Base-by-base conservation (phyloP, 805 yeast species). In the Lipomyces spencermartinsiae region DNA sequence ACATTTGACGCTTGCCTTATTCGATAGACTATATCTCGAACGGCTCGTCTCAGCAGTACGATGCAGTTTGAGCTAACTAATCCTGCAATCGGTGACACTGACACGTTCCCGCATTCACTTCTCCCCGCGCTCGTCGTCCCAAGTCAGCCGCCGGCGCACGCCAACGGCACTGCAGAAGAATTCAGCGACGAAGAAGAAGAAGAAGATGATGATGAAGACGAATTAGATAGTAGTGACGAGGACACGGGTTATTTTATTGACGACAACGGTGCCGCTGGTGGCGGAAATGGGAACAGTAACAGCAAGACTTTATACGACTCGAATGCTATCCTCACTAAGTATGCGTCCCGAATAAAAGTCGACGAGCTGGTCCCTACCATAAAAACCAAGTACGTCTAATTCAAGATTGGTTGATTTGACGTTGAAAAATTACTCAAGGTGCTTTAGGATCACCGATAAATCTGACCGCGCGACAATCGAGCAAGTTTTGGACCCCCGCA, bases 391-490 rank as follows among this genome's bases (percentile, higher is more conserved):
- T 61, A 34, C 8, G 66, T 9, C 29, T 19, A 14, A 22, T 31
- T 31, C 19, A 16, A 54, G 12, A 4, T 25, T 25, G 29, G 16
- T 58, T 31, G 29, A 12, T 16, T 43, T 54, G 16, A 22, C 25
- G 7, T 43, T n/a, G 49, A 19, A 7, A 43, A 16, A 16, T 5
- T 12, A 4, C 1, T 19, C 16, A 43, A 43, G 2, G 22, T 16
- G 25, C 3, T 7, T 39, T n/a, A 61, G 74, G 22, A 53, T 76
- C 12, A 72, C 80, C 1, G 99, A 94, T 79, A 87, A 93, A 74
- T 88, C 98, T 0, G 93, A 95, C 74, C 83, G 99, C 63, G 99
- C 99, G 1, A 95, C 99, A 0, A 97, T 93, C 16, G 98, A 95
- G 75, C 97, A 93, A 78, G 99, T 95, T 1, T 80, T 95, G 66